These are phyloP conservation scores for Conringia planisiliqua DNA, from an alignment of 345 rosid genomes.

Conservation along the genomic window DNA sequence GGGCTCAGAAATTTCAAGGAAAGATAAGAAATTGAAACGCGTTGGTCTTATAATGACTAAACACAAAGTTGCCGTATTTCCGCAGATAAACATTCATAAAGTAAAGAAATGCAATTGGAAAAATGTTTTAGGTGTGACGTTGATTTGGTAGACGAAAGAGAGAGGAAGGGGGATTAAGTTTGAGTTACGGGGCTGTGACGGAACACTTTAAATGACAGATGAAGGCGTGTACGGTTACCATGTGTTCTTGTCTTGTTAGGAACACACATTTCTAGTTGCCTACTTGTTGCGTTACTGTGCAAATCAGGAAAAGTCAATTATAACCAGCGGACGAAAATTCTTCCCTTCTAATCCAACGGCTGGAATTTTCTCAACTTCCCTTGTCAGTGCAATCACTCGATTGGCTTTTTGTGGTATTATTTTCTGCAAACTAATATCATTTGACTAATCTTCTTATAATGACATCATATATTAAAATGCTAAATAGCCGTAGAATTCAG, in stretches of 20 bases:
- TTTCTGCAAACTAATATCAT: neutral
- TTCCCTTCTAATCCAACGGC: constrained; percentile 3
- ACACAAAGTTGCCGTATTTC: constrained; percentile 8
- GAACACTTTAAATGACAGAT: neutral
- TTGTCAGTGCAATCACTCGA: neutral
- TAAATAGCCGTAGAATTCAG: neutral
- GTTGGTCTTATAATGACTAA: constrained; percentile 12
- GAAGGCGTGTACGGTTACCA: constrained; percentile 17
- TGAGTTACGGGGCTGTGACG: constrained; percentile 27
- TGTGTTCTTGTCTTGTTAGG: neutral
- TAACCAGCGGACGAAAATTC: neutral
- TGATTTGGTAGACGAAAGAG: constrained; percentile 21
- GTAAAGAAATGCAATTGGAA: neutral
- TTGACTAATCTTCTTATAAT: neutral
- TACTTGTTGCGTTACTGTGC: constrained; percentile 2
- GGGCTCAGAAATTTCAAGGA: constrained; percentile 19
- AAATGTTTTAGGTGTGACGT: constrained; percentile 3
- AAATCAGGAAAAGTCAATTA: constrained; percentile 8
- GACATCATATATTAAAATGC: neutral
- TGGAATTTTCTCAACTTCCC: neutral
- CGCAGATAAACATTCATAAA: neutral
- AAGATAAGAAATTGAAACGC: constrained; percentile 10
- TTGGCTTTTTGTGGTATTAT: neutral
- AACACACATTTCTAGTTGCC: neutral
- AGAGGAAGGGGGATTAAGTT: neutral